phyloP scores from a whole-genome alignment of 2,329 filamentous ascomycete species.

The Hyphodiscus sp. region DNA sequence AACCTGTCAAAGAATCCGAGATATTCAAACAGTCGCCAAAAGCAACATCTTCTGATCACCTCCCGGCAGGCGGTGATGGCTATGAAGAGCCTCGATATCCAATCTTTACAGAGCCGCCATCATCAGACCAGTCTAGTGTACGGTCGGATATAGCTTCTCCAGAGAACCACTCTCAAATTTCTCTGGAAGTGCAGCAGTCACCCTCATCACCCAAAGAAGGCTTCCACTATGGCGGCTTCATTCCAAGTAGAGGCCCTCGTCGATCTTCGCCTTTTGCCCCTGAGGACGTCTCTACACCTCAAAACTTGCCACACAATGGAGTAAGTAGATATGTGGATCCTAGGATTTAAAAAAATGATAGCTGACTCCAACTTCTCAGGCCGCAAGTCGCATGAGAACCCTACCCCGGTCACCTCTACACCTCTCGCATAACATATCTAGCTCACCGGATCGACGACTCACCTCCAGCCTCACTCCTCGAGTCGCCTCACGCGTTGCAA shows the following conservation, averaged over 20 bases:
- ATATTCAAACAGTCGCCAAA: neutral
- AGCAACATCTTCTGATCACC: neutral
- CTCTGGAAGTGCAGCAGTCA: neutral
- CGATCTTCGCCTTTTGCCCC: slow-evolving; percentile 21
- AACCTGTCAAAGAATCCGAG: neutral
- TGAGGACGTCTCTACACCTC: slow-evolving; percentile 25
- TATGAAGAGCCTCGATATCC: neutral
- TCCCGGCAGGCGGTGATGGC: neutral
- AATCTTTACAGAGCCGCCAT: neutral
- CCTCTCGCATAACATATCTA: slow-evolving; percentile 27
- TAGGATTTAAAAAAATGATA: neutral
- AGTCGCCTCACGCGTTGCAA: slow-evolving; percentile 19
- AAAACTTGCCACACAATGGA: slow-evolving; percentile 3
- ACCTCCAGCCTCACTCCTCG: slow-evolving; percentile 22
- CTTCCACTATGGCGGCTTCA: slow-evolving; percentile 26
- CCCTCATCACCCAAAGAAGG: slow-evolving; percentile 20
- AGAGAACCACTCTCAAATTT: neutral
- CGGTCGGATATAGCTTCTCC: neutral
- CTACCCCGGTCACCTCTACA: slow-evolving; percentile 30
- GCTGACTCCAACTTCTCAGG: neutral
- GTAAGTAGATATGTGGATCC: neutral
- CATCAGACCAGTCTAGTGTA: neutral
- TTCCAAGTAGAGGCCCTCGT: slow-evolving; percentile 16
- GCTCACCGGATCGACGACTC: slow-evolving; percentile 24
- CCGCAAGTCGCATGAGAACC: neutral